Evolutionary conservation across 2,329 filamentous ascomycete species (phyloP), one percentile per base, ranked within the genome.

Genomic region (Acrocalymma vagum): DNA sequence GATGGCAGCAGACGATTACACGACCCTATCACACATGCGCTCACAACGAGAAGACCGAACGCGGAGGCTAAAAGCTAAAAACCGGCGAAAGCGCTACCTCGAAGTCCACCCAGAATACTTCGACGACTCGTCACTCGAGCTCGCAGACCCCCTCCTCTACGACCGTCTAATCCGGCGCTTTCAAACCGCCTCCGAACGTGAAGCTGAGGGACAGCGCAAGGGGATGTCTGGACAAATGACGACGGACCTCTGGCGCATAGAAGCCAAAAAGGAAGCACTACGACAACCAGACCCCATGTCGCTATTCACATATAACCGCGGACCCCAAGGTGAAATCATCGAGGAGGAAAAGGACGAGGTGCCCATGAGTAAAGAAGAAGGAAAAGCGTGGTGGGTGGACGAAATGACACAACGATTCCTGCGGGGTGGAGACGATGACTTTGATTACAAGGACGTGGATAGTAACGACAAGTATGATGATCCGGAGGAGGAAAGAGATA

Each of bases 181-280:
- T 65, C 88, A 92, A 52, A 85, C 85, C 1, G 73, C 85, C 3
- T 75, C 78, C 4, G 90, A 95, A 71, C 83, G 89, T 37, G 84
- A 90, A 63, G 79, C 79, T 6, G 88, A 93, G 55, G 87, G 85
- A 7, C 82, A 82, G 28, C 73, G 76, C 7, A 90, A 90, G 63
- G 90, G 90, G 9, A 94, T 90, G 66, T 87, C 87, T 1, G 87
- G 88, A 16, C 80, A 87, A 9, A 79, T 95, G 5, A 87, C 95
- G 63, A 84, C 88, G 1, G 89, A 92, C 51, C 74, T 95, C 6
- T 72, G 85, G 45, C 83, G 90, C 18, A 86, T 87, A 11, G 90
- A 95, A 66, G 86, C 86, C 9, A 88, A 88, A 60, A 78, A 93
- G 49, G 81, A 78, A 34, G 83, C 82, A 8, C 70, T 88, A 14